These are phyloP conservation scores for apple (Malus domestica) DNA, from an alignment of 306 rosid species.

Conservation along the genomic window DNA sequence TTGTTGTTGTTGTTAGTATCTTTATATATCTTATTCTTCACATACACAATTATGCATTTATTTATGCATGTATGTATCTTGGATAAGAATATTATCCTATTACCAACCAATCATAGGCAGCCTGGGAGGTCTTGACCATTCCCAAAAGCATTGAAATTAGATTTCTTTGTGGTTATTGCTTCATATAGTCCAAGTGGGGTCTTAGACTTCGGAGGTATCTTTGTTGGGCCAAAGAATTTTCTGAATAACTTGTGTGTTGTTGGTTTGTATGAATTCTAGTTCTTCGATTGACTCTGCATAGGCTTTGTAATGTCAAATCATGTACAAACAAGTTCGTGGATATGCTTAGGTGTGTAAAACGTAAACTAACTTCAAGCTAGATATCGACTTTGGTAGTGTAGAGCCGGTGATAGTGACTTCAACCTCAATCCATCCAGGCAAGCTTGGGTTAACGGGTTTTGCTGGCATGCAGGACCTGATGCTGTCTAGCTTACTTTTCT, in stretches of 20 bases:
- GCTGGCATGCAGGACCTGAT: not conserved
- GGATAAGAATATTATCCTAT: not conserved
- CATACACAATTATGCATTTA: not conserved
- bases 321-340: not conserved
- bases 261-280: not conserved
- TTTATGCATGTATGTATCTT: not conserved
- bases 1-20: not conserved
- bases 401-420: not conserved
- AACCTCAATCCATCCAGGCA: not conserved
- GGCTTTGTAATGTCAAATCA: not conserved
- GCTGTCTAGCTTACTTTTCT: not conserved
- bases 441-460: not conserved
- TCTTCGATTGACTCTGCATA: not conserved
- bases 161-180: not conserved
- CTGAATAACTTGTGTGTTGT: not conserved
- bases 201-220: not conserved
- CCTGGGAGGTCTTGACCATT: slow-evolving; percentile 4
- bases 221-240: not conserved
- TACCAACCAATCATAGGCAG: slow-evolving; percentile 17
- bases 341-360: not conserved
- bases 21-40: not conserved
- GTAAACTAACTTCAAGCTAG: not conserved
- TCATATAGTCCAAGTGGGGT: not conserved
- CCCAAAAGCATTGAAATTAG: not conserved
- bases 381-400: not conserved